phyloP scores from a whole-genome alignment of 129 eudicot species.

The Solidago caesia region DNA sequence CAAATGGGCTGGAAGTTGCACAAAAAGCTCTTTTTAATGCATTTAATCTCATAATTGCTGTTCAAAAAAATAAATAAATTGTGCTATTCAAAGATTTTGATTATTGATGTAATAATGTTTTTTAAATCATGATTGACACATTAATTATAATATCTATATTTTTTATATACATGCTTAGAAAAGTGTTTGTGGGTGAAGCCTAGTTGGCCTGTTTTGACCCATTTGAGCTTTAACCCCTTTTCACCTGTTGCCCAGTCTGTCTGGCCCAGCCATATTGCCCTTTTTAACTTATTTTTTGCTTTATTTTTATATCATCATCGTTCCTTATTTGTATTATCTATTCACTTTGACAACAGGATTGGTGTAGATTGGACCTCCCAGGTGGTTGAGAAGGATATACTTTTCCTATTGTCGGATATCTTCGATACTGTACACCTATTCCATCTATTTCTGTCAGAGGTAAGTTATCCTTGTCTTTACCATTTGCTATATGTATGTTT shows the following conservation, averaged over 20 bases:
- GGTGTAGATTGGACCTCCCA: constrained; percentile 24
- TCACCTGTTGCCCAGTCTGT: neutral
- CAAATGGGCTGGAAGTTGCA: neutral
- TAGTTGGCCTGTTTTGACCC: neutral
- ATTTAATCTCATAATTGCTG: neutral
- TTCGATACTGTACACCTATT: constrained; percentile 63
- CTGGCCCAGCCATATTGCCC: neutral
- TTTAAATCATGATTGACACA: neutral
- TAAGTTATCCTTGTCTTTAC: constrained; percentile 9
- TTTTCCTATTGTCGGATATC: constrained; percentile 51
- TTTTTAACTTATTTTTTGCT: neutral
- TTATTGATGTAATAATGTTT: neutral
- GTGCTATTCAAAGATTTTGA: neutral
- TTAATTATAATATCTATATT: too few relatives aligned
- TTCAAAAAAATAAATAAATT: too few relatives aligned
- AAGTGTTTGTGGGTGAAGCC: neutral
- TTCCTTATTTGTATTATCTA: too few relatives aligned
- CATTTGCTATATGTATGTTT: too few relatives aligned
- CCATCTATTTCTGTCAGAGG: constrained; percentile 83
- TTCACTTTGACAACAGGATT: constrained; percentile 30
- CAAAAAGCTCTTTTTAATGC: neutral
- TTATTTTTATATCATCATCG: neutral
- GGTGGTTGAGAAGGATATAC: constrained; percentile 37
- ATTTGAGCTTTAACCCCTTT: neutral
- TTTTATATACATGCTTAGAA: neutral